Evolutionary conservation across 2,329 filamentous ascomycete genomes (phyloP).

Genomic region (Aureobasidium sp.): DNA sequence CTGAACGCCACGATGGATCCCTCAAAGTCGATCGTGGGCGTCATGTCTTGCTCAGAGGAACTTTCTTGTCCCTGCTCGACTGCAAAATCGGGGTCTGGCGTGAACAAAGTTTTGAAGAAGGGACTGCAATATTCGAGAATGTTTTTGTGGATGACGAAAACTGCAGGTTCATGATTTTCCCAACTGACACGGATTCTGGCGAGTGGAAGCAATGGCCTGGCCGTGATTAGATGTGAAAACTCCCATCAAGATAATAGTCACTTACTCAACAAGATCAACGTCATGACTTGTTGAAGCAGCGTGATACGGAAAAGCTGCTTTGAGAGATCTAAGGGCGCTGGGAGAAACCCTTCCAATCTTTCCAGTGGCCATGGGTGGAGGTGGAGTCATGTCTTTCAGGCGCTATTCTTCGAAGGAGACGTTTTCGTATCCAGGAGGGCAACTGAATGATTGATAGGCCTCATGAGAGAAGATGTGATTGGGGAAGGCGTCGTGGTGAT

Average conservation of each 20-base stretch:
- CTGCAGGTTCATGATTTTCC: background rate
- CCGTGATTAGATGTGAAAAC: background rate
- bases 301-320: background rate
- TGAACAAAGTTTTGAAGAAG: background rate
- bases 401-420: background rate
- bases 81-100: background rate
- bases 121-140: background rate
- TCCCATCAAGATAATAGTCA: too few species aligned
- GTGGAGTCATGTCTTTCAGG: background rate
- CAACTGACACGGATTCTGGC: background rate
- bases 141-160: background rate
- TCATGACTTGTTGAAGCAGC: too few species aligned
- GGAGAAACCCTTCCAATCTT: background rate
- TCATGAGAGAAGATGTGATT: too few species aligned
- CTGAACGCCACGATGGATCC: slow-evolving; percentile 15
- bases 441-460: background rate
- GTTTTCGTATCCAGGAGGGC: background rate
- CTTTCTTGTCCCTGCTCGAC: too few species aligned
- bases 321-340: background rate
- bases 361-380: background rate
- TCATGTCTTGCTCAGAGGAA: background rate
- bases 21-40: slow-evolving; percentile 11
- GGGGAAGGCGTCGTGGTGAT: too few species aligned
- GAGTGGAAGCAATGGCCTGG: background rate
- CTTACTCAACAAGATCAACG: background rate